phyloP scores from a whole-genome alignment of 164 flowering plant genomes.

The Berberis thunbergii region DNA sequence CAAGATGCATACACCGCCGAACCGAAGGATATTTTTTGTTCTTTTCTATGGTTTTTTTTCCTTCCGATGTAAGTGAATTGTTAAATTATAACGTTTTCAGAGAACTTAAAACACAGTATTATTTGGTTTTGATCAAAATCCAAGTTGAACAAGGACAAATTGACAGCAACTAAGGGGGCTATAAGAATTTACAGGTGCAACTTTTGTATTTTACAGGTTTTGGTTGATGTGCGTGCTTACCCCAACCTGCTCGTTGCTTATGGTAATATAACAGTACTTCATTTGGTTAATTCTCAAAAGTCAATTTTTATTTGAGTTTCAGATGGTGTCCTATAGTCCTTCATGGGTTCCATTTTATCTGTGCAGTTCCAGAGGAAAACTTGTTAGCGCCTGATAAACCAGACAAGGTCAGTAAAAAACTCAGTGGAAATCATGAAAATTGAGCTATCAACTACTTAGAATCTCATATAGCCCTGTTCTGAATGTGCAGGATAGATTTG shows the following conservation, averaged over 20 bases:
- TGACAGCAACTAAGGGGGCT: no score
- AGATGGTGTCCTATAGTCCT: background rate
- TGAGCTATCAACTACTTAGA: background rate
- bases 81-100: no score
- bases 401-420: conserved; percentile 47
- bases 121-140: no score
- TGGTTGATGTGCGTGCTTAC: conserved; percentile 76
- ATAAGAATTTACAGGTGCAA: no score
- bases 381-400: conserved; percentile 54
- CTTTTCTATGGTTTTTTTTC: no score
- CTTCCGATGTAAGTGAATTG: no score
- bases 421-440: background rate
- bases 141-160: no score
- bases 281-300: background rate
- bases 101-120: no score
- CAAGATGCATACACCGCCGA: no score
- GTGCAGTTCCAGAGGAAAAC: conserved; percentile 90
- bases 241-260: conserved; percentile 82
- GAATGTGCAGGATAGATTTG: conserved; percentile 62
- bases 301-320: background rate
- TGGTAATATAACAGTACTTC: conserved; percentile 35
- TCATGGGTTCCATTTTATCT: background rate
- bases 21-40: no score
- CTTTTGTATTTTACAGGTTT: conserved; percentile 43
- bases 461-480: background rate